Conservation (phyloP, 108 stramenopile genomes). For the Cyclotella kingstonii region DNA sequence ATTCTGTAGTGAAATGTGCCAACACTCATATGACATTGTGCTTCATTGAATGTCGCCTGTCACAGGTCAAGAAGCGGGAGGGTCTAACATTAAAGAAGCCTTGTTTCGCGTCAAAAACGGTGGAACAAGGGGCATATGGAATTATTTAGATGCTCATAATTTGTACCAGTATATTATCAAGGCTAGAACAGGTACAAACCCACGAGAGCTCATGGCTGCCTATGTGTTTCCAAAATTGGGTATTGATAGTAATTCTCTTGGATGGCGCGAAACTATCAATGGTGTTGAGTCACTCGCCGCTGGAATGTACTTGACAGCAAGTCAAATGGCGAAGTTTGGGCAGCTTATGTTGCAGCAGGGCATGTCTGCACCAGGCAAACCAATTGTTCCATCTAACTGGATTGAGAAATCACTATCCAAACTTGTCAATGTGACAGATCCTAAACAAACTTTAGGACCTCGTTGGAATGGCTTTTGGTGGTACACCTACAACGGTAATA, state of each 20-base stretch:
- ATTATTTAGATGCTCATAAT: slow-evolving; percentile 1
- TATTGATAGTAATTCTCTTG: slow-evolving; percentile 3
- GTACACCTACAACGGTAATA: not conserved
- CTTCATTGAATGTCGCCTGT: too few species aligned
- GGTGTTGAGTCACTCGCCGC: not conserved
- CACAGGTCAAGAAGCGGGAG: not conserved
- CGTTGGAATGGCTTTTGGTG: slow-evolving; percentile 13
- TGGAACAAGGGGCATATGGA: slow-evolving; percentile 1
- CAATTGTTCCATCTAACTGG: slow-evolving; percentile 1
- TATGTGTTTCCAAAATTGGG: slow-evolving; percentile 10
- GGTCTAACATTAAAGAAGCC: not conserved
- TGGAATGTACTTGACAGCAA: slow-evolving; percentile 13
- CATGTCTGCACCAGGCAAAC: slow-evolving; percentile 1
- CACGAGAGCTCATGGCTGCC: slow-evolving; percentile 4
- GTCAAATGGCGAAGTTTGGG: slow-evolving; percentile 22
- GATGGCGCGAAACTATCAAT: slow-evolving; percentile 8
- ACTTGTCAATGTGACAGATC: not conserved
- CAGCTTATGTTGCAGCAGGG: slow-evolving; percentile 13
- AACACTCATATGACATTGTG: not conserved
- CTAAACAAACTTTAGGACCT: not conserved
- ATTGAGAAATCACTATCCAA: not conserved
- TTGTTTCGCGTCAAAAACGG: not conserved
- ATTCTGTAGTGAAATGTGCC: too few species aligned
- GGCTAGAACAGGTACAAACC: slow-evolving; percentile 5
- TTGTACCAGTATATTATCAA: slow-evolving; percentile 10